Conservation (phyloP, 2,329 filamentous ascomycete genomes). For the Ascocoryne sarcoides region DNA sequence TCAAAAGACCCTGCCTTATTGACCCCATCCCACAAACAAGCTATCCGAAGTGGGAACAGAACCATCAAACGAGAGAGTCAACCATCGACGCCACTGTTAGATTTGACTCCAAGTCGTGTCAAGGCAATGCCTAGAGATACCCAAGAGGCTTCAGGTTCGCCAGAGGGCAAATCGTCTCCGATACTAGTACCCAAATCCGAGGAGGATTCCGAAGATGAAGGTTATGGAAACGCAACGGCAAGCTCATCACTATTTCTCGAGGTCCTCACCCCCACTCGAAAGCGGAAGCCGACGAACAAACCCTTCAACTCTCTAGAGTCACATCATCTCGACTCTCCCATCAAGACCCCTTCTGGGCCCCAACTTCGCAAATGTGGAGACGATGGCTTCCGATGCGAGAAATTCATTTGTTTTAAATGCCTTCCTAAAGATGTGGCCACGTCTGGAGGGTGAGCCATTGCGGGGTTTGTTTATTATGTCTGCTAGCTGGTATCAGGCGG, state of each 20-base stretch:
- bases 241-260: slow-evolving; percentile 8
- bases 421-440: too few relatives aligned
- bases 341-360: slow-evolving; percentile 41
- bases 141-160: slow-evolving; percentile 12
- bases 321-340: slow-evolving; percentile 11
- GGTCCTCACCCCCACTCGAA: too few relatives aligned
- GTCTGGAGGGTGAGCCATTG: too few relatives aligned
- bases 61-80: slow-evolving; percentile 3
- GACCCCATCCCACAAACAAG: neutral
- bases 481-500: too few relatives aligned
- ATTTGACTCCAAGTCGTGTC: slow-evolving; percentile 17
- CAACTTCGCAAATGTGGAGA: slow-evolving; percentile 44
- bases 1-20: slow-evolving; percentile 2
- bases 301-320: neutral
- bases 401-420: slow-evolving; percentile 53
- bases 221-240: neutral
- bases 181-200: neutral
- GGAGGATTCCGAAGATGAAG: neutral
- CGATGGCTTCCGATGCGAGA: slow-evolving; percentile 45
- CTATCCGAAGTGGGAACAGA: slow-evolving; percentile 4
- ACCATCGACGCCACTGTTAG: slow-evolving; percentile 19
- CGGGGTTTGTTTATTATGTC: too few relatives aligned
- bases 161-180: slow-evolving; percentile 7
- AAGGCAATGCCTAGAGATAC: neutral
- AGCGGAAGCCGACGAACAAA: neutral